Evolutionary conservation across 139 green algal genomes (phyloP).

Genomic region (Micromonas commoda): DNA sequence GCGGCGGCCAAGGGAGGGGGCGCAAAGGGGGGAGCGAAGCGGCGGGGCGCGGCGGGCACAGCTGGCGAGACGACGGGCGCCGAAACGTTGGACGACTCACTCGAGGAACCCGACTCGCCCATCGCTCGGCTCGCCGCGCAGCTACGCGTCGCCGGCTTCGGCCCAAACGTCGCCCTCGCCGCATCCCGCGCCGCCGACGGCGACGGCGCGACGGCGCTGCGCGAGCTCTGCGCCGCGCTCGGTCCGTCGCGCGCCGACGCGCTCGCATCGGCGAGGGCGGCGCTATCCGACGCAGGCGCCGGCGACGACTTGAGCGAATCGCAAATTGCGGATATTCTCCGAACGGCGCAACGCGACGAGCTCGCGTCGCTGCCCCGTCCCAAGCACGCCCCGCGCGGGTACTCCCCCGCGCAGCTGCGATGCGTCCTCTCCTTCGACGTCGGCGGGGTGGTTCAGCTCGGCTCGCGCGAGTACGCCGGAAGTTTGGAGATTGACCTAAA

Average conservation of each 20-base stretch:
- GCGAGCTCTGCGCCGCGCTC: slow-evolving; percentile 7
- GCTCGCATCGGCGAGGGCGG: not conserved
- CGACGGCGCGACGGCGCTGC: not conserved
- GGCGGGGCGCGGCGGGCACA: not conserved
- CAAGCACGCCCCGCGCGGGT: not conserved
- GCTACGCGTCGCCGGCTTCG: not conserved
- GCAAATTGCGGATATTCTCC: slow-evolving; percentile 3
- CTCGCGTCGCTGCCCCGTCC: not conserved
- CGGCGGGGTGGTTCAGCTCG: slow-evolving; percentile 14
- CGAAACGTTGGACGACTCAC: not conserved
- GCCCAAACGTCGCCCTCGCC: not conserved
- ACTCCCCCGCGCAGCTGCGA: not conserved
- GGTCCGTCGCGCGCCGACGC: not conserved
- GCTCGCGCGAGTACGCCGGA: not conserved
- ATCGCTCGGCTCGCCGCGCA: not conserved
- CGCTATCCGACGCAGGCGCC: not conserved
- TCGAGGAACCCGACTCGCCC: not conserved
- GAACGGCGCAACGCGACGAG: slow-evolving; percentile 7
- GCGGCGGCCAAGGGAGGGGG: not conserved
- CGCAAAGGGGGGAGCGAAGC: not conserved
- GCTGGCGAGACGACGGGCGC: not conserved
- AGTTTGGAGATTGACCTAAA: not conserved
- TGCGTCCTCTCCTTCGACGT: not conserved
- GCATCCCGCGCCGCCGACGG: not conserved
- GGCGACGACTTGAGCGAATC: not conserved